Evolutionary conservation across 805 yeast genomes (phyloP), one percentile per base, ranked within the genome.

Genomic region (Candida tallmaniae): DNA sequence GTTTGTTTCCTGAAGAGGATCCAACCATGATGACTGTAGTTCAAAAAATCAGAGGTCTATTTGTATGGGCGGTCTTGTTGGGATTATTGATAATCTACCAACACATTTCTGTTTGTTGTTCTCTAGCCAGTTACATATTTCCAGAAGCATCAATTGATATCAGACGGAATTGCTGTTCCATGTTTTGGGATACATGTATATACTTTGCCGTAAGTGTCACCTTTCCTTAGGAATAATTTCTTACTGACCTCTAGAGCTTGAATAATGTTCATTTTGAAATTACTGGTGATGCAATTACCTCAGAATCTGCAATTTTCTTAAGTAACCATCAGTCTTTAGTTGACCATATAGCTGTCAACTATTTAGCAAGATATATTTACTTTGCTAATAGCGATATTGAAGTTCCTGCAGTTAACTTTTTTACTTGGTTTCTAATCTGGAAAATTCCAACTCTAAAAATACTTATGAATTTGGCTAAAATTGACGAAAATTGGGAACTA

Each of bases 401-500:
- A 9, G 11, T 31, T 11, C 80, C 81, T 1, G 52, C 58, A 21
- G 53, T 78, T n/a, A 72, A 67, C 32, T 83, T 79, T 52, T 74
- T 83, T 47, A 68, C 80, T 1, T 86, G 95, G 95, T 81, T 78
- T 33, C 52, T 63, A 5, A 47, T 83, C 2, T 74, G 86, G 77
- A 57, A 66, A 15, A 62, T 81, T 0, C 94, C 95, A 0, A 69
- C 72, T 2, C 23, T 77, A 0, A 56, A 62, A 21, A 53, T 76
- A 3, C 42, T 78, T 9, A 51, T 64, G 32, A 70, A 72, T 36
- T 62, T 80, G 22, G 46, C 74, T 7, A 65, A 68, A 29, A 66
- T 74, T 29, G 88, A 83, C 51, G 95, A 85, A 44, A 85, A 84
- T 47, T 77, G 84, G 83, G 74, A 70, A 42, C 51, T 77, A 22